These are phyloP conservation scores for Diaporthe sp. DNA, from an alignment of 2,329 filamentous ascomycete genomes.

Conservation along the genomic window DNA sequence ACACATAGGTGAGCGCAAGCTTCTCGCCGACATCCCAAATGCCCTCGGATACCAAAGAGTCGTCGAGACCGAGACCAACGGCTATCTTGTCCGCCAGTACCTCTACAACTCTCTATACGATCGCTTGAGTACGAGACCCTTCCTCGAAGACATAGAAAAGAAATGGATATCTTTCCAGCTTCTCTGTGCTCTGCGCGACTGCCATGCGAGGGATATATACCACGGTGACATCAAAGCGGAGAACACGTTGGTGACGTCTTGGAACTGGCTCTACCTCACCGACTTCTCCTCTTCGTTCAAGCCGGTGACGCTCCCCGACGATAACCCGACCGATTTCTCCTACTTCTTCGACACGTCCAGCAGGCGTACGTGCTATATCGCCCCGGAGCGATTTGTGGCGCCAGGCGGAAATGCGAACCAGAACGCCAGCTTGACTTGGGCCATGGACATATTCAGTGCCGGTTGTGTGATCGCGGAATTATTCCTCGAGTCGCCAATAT, in stretches of 20 bases:
- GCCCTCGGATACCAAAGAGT: conserved; percentile 91
- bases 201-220: conserved; percentile 88
- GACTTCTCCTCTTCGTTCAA: conserved; percentile 98
- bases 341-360: conserved; percentile 98
- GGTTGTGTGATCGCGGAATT: conserved; percentile 97
- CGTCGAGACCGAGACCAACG: conserved; percentile 90
- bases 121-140: conserved; percentile 94
- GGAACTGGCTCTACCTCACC: conserved; percentile 99
- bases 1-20: conserved; percentile 78
- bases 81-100: conserved; percentile 93
- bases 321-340: conserved; percentile 97
- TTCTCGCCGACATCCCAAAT: conserved; percentile 87
- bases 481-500: conserved; percentile 95
- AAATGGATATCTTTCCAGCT: conserved; percentile 98
- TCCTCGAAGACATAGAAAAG: conserved; percentile 97
- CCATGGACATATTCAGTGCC: conserved; percentile 98
- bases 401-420: conserved; percentile 75
- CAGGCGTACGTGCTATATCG: conserved; percentile 92
- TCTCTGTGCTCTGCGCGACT: conserved; percentile 91
- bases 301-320: conserved; percentile 91
- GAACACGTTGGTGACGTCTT: conserved; percentile 96
- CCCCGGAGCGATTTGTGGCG: conserved; percentile 89
- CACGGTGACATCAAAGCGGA: conserved; percentile 99
- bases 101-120: conserved; percentile 98
- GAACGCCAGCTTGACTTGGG: conserved; percentile 78